Percentiles rank a stretch among this genome's conserved stretches.
phyloP scores from a whole-genome alignment of 1,284 basidiomycete genomes.

The Moesziomyces sp. region DNA sequence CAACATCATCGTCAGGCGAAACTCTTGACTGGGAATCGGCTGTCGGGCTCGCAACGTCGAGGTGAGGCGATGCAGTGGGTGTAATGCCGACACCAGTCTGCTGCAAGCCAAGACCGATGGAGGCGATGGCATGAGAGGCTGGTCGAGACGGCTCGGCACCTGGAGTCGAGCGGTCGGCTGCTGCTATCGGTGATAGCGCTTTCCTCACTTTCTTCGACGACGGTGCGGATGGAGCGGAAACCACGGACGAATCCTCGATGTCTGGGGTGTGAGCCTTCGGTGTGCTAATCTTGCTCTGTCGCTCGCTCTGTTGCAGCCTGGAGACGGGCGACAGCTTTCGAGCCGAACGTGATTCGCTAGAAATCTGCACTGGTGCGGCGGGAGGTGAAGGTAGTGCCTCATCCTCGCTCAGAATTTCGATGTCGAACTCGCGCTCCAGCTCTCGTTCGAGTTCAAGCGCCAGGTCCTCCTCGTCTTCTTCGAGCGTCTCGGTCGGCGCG shows the following conservation, averaged over 20 bases:
- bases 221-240: not conserved
- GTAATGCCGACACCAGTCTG: conserved; percentile 33
- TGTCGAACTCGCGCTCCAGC: conserved; percentile 34
- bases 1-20: not conserved
- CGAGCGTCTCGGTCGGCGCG: not conserved
- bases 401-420: conserved; percentile 10
- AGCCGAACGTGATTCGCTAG: not conserved
- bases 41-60: conserved; percentile 17
- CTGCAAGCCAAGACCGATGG: conserved; percentile 40
- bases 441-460: conserved; percentile 43
- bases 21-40: not conserved
- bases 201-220: not conserved
- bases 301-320: conserved; percentile 18
- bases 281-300: conserved; percentile 19
- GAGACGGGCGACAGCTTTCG: conserved; percentile 28
- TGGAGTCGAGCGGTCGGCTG: conserved; percentile 2
- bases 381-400: not conserved
- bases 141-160: not conserved
- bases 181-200: conserved; percentile 2
- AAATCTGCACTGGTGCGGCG: too few species aligned
- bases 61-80: conserved; percentile 29
- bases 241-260: conserved; percentile 1
- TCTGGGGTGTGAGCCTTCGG: conserved; percentile 42
- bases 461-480: conserved; percentile 32
- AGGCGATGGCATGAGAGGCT: conserved; percentile 3